Evolutionary conservation across 345 rosid genomes (phyloP).

Genomic region (Citrus australasica): DNA sequence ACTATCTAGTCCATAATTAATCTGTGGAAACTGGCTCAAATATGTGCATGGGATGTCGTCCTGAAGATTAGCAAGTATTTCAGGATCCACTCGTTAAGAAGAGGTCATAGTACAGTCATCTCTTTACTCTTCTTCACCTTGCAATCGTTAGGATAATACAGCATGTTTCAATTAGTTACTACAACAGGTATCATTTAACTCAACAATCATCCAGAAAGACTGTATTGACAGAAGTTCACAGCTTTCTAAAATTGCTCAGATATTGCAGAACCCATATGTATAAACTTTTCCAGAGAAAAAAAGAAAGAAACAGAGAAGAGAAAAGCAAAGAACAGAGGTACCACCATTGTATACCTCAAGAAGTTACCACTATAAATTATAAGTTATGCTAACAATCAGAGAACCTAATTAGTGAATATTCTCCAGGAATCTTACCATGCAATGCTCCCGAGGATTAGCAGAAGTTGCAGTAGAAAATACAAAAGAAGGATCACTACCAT

Average conservation of each 20-base stretch:
- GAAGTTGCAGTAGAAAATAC: constrained; percentile 94
- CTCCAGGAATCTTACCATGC: constrained; percentile 61
- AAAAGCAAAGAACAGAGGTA: neutral
- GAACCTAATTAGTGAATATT: constrained; percentile 19
- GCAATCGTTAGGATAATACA: neutral
- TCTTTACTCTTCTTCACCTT: neutral
- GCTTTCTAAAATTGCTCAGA: neutral
- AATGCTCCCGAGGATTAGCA: constrained; percentile 89
- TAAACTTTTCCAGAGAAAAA: neutral
- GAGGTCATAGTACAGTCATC: neutral
- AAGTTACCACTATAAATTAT: neutral
- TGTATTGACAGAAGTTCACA: neutral
- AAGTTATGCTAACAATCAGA: neutral
- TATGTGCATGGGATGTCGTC: neutral
- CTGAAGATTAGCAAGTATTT: neutral
- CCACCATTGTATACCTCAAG: neutral
- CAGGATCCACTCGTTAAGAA: neutral
- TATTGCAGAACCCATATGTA: neutral
- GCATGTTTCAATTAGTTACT: neutral
- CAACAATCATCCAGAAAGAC: neutral
- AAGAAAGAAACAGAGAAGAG: neutral
- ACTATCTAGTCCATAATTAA: neutral
- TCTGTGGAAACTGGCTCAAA: neutral
- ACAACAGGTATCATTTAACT: neutral
- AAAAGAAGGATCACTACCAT: constrained; percentile 75